These are phyloP conservation scores for Phytophthora brassicae DNA, from an alignment of 352 stramenopile genomes.

Conservation along the genomic window DNA sequence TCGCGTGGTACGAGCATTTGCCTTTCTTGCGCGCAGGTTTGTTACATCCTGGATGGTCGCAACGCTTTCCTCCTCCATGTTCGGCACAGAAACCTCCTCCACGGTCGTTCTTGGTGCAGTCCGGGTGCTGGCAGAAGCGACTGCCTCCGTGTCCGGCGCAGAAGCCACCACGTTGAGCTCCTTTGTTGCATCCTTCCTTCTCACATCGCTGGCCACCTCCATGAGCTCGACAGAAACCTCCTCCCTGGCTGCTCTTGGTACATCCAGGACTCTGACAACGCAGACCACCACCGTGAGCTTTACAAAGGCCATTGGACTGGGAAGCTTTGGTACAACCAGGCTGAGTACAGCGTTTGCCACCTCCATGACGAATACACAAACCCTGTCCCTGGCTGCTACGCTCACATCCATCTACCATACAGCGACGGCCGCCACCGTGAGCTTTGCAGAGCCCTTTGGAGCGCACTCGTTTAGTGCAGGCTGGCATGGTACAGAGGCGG, in stretches of 20 bases:
- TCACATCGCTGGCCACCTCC: conserved; percentile 83
- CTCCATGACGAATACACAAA: conserved; percentile 82
- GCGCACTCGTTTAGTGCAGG: conserved; percentile 83
- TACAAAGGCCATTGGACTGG: conserved; percentile 86
- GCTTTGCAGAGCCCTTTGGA: conserved; percentile 87
- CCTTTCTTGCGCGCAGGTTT: conserved; percentile 84
- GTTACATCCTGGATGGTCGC: conserved; percentile 73
- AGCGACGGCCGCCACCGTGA: conserved; percentile 75
- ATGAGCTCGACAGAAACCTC: conserved; percentile 84
- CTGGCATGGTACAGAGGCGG: conserved; percentile 78
- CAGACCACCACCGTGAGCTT: conserved; percentile 78
- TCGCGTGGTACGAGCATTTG: conserved; percentile 87
- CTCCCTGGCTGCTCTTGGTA: conserved; percentile 82
- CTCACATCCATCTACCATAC: conserved; percentile 82
- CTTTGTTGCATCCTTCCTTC: conserved; percentile 84
- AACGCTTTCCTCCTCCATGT: conserved; percentile 85
- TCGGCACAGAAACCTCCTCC: conserved; percentile 85
- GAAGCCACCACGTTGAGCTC: conserved; percentile 76
- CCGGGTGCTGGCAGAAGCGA: conserved; percentile 80
- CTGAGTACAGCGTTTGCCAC: conserved; percentile 80
- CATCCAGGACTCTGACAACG: conserved; percentile 74
- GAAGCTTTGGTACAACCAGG: conserved; percentile 78
- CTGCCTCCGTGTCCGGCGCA: conserved; percentile 82
- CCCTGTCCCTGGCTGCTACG: conserved; percentile 81
- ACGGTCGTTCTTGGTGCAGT: conserved; percentile 88